Evolutionary conservation across 2,329 filamentous ascomycete species (phyloP), one percentile per base, ranked within the genome.

Genomic region (Thelonectria olida): DNA sequence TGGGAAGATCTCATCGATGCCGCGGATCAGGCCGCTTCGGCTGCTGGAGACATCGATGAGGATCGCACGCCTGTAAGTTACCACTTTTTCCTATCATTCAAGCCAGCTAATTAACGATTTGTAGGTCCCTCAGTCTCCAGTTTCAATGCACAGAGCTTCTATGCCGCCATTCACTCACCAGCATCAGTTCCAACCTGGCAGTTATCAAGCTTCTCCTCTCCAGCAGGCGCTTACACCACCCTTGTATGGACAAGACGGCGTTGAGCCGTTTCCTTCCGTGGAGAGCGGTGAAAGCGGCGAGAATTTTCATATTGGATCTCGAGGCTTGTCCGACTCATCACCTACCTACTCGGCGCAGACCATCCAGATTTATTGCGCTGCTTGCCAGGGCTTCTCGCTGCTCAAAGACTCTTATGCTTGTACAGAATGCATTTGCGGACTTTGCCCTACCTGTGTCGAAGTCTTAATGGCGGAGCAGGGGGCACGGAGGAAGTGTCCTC

Each of bases 1-100:
- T 98, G 95, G 96, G 93, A 97, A 78, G 95, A 98, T 77, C 84
- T 98, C 62, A 96, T 98, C 67, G 94, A 97, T 78, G 95, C 95
- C 53, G 95, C 92, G 36, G 79, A 80, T 62, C 78, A 81, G 56
- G 79, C 85, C 55, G 93, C 95, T 28, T 97, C 93, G 63, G 93
- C 94, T 25, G 96, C 93, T 3, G 94, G 97, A 79, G 95, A 90
- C 71, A 86, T 96, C 73, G 93, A 97, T 75, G 93, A 94, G 74
- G 94, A 97, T 77, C 87, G 95, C 75, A 96, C 92, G 75, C 92
- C 92, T 73, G 92, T 96, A 86, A 23, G 47, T 61, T 31, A 4
- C 20, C 12, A 19, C 15, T 39, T 2, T 25, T 48, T 28, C 5
- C 4, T 9, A 36, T 2, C 13, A n/a, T n/a, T 20, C 38, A 38